Conservation (phyloP, 169 alveolate species). For the Plasmodium reichenowi region DNA sequence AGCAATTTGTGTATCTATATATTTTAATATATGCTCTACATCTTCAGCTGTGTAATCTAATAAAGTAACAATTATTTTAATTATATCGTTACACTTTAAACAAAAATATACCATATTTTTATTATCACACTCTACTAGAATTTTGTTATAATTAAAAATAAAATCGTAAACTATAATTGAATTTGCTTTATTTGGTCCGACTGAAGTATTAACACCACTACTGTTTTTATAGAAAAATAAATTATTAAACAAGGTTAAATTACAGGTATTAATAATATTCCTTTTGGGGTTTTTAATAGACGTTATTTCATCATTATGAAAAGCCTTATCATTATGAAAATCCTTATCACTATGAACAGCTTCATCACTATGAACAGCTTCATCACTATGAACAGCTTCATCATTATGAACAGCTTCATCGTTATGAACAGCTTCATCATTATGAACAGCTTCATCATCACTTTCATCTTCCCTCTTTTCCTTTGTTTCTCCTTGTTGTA, state of each 20-base stretch:
- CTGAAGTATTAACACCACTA: neutral
- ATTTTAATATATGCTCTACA: conserved; percentile 6
- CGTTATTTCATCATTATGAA: too few species aligned
- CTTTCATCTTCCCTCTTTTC: neutral
- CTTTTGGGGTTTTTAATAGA: neutral
- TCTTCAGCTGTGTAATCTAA: conserved; percentile 32
- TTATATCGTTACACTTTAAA: conserved; percentile 21
- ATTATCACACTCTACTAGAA: conserved; percentile 14
- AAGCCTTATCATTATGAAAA: neutral
- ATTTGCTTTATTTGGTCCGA: neutral
- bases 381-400: neutral
- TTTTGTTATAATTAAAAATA: conserved; percentile 25
- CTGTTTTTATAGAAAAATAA: conserved; percentile 7
- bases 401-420: neutral
- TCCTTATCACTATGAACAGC: neutral
- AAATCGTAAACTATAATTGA: conserved; percentile 31
- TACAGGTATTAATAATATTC: neutral
- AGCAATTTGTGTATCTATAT: conserved; percentile 6
- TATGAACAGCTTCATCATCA: neutral
- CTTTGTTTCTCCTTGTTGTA: neutral
- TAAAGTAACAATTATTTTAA: conserved; percentile 9
- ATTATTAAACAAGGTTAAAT: conserved; percentile 15
- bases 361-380: neutral
- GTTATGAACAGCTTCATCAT: neutral
- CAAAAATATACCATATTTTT: conserved; percentile 24